Percentiles rank a stretch among this genome's conserved stretches.
These are phyloP conservation scores for Meyerozyma guilliermondii DNA, from an alignment of 1,139 yeast species.

Conservation along the genomic window DNA sequence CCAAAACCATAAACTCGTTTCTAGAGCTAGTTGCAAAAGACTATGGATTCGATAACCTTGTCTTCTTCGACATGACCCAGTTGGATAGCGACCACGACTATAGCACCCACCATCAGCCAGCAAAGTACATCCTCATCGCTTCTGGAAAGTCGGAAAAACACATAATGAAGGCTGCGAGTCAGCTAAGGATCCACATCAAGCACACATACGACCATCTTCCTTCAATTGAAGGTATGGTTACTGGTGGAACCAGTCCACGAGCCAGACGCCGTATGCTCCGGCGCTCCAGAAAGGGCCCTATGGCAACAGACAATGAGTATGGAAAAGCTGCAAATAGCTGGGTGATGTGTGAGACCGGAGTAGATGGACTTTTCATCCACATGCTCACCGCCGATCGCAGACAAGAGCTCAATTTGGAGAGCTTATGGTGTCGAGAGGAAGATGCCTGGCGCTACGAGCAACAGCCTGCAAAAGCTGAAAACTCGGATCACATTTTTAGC, in stretches of 20 bases:
- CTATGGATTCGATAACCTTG: conserved; percentile 60
- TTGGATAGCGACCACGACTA: conserved; percentile 40
- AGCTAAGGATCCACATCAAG: conserved; percentile 40
- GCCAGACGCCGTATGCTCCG: conserved; percentile 59
- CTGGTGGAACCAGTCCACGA: conserved; percentile 52
- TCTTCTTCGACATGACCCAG: conserved; percentile 45
- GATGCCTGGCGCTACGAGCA: conserved; percentile 28
- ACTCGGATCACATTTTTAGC: conserved; percentile 44
- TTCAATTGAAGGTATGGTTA: conserved; percentile 65
- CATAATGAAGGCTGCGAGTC: conserved; percentile 63
- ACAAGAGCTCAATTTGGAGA: conserved; percentile 61
- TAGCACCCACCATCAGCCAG: conserved; percentile 24
- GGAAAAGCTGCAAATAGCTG: conserved; percentile 64
- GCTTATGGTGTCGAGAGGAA: conserved; percentile 52
- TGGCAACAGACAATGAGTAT: conserved; percentile 51
- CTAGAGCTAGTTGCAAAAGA: conserved; percentile 47
- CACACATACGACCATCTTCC: conserved; percentile 37
- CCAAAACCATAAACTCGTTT: conserved; percentile 42
- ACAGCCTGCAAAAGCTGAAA: conserved; percentile 6
- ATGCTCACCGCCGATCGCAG: conserved; percentile 69
- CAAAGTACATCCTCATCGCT: conserved; percentile 56
- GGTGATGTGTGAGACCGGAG: conserved; percentile 70
- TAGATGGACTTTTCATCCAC: conserved; percentile 64
- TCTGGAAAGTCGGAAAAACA: conserved; percentile 80
- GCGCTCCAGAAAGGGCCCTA: conserved; percentile 51